Evolutionary conservation across 2,329 filamentous ascomycete genomes (phyloP), one percentile per base, ranked within the genome.

Genomic region (Chaetothyriales sp.): DNA sequence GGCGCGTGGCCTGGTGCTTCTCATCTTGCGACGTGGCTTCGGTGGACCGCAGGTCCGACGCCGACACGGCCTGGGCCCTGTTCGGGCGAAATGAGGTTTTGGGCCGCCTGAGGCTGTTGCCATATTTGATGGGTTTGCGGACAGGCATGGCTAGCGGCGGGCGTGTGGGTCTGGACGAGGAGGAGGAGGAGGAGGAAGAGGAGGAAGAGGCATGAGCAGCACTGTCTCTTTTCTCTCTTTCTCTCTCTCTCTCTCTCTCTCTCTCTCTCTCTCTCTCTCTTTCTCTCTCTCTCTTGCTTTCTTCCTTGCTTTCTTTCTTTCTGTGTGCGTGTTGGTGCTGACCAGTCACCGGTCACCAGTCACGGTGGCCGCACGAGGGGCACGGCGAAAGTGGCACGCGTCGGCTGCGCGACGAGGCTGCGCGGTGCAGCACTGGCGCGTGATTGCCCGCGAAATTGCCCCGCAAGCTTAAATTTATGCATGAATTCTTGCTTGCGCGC

Each of bases 11-110:
- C 70, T 98, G 89, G 70, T 87, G 81, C 68, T 88, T 94, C 69
- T 98, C 92, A 74, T 95, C 88, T 62, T 87, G 82, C 6, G 89
- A 94, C 1, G 89, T 97, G 49, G 80, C 83, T 73, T 98, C 94
- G 51, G 81, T 82, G 51, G 85, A 80, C 44, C 85, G 77, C 47
- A 85, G 72, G 22, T 82, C 80, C 6, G 84, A 83, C 33, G 86
- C 81, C 52, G 90, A 82, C 59, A 97, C 86, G 4, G 87, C 94
- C 64, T 86, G 86, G 22, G 81, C 75, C 48, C 76, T 73, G 19
- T 69, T 69, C 50, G 66, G 43, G 33, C 37, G 49, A 10, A 53
- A 53, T 15, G 54, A 71, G 5, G 68, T 68, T 46, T 67, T 64
- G 40, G 61, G 60, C 7, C 70, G 70, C 54, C 72, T 67, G 57